Conservation (phyloP, 75 land plant species). For the Cunninghamia lanceolata region DNA sequence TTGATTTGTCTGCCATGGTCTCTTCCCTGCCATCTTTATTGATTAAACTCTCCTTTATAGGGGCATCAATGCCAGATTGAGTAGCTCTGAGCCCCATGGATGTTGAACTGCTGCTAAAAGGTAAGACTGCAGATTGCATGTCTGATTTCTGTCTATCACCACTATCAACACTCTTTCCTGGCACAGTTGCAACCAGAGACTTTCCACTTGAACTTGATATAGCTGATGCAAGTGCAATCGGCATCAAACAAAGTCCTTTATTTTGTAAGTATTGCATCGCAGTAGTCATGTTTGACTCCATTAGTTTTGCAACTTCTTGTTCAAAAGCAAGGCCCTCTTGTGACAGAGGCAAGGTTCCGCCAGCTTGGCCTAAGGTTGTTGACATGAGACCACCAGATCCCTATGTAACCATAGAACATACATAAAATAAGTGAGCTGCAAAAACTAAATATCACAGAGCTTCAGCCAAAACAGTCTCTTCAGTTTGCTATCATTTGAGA, state of each 20-base stretch:
- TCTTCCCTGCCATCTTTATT: constrained; percentile 6
- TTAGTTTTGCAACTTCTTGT: constrained; percentile 68
- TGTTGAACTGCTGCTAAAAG: constrained; percentile 9
- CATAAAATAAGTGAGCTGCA: background rate
- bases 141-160: constrained; percentile 6
- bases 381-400: background rate
- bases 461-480: constrained; percentile 1
- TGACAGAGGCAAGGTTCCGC: constrained; percentile 22
- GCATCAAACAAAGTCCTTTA: constrained; percentile 88
- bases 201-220: constrained; percentile 39
- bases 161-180: constrained; percentile 1
- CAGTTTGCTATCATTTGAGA: background rate
- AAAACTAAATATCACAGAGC: background rate
- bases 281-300: constrained; percentile 71
- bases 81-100: constrained; percentile 1
- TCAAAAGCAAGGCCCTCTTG: constrained; percentile 47
- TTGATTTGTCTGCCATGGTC: background rate
- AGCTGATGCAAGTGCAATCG: constrained; percentile 68
- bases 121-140: constrained; percentile 5
- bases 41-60: constrained; percentile 7
- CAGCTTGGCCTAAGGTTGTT: constrained; percentile 2
- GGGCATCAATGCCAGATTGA: constrained; percentile 1
- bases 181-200: background rate
- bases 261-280: constrained; percentile 76
- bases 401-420: background rate